Evolutionary conservation across 768 basidiomycete species (phyloP), one percentile per base, ranked within the genome.

Genomic region (Calvatia gigantea): DNA sequence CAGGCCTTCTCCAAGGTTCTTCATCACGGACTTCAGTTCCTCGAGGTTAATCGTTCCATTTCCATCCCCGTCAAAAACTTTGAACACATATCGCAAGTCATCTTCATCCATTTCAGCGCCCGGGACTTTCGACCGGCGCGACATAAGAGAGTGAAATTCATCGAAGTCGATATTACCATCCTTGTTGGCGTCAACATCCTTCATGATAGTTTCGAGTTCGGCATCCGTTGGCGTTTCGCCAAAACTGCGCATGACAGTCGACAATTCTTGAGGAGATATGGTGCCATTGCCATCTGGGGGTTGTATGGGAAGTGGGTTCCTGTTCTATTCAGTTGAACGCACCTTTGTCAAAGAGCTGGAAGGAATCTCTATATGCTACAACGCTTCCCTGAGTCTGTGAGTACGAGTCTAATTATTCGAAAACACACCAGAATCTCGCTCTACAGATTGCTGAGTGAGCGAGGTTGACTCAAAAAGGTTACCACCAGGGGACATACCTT

Each of bases 81-180:
- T 90, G 84, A 98, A 98, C 23, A 96, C 96, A 77, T 95, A 91
- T 69, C 84, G 86, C 72, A 98, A 90, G 75, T 97, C 95, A 70
- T 94, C 94, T 72, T 97, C 93, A 62, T 12, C 25, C 9, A 12
- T 44, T 1, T 42, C 28, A 19, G 35, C 6, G 5, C 45, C 28
- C 1, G 48, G 19, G 32, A 17, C 23, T 32, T 33, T 32, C n/a
- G 54, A 91, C 74, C 88, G 88, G 62, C 85, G 75, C 51, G 83
- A 83, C 86, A 87, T 87, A 84, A 88, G 85, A 44, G 82, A 84
- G 58, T 89, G 74, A 74, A 91, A 92, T 70, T 91, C 89, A 39
- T 83, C 83, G 67, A 75, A 86, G 74, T 94, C 92, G 70, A 94
- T 93, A 52, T 87, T 91, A 69, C 92, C 92, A 77, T 94, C 91